Percentiles rank a stretch among this genome's conserved stretches.
Evolutionary conservation across 257 asterid genomes (phyloP).

Genomic region (Penstemon eatonii): DNA sequence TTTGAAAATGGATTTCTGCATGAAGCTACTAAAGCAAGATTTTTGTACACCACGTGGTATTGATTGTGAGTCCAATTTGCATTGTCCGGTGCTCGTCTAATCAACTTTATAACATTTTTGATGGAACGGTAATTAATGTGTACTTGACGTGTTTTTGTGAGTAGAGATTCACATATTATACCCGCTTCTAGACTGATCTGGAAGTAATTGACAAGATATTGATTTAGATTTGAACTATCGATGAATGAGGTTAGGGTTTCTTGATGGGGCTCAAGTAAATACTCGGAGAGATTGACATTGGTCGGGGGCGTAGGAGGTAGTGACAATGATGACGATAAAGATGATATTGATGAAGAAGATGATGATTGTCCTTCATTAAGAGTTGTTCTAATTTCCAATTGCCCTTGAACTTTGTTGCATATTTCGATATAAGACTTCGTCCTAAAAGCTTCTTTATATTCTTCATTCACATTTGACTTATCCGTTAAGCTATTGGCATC

Average conservation of each 20-base stretch:
- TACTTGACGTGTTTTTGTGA: constrained; percentile 40
- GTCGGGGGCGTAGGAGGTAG: not conserved
- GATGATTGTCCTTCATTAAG: constrained; percentile 24
- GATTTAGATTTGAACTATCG: constrained; percentile 34
- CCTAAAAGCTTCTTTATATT: constrained; percentile 63
- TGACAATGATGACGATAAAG: constrained; percentile 31
- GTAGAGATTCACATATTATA: constrained; percentile 52
- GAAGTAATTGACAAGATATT: constrained; percentile 47
- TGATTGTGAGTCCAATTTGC: constrained; percentile 32
- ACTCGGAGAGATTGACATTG: constrained; percentile 25
- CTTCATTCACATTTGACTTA: constrained; percentile 52
- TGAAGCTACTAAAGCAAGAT: constrained; percentile 42
- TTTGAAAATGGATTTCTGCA: constrained; percentile 49
- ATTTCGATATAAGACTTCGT: constrained; percentile 72
- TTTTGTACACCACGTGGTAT: constrained; percentile 25
- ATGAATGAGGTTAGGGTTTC: constrained; percentile 38
- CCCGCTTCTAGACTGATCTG: constrained; percentile 54
- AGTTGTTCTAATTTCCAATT: constrained; percentile 32
- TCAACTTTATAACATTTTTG: constrained; percentile 26
- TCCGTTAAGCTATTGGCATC: constrained; percentile 33
- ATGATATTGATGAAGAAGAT: constrained; percentile 22
- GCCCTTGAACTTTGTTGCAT: constrained; percentile 43
- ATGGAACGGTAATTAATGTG: constrained; percentile 37
- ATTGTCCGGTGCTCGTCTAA: constrained; percentile 27
- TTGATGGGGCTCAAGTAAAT: constrained; percentile 38